Percentiles rank a stretch among this genome's conserved stretches.
Evolutionary conservation across 495 filamentous ascomycete species (phyloP).

Genomic region (Neurospora sp.): DNA sequence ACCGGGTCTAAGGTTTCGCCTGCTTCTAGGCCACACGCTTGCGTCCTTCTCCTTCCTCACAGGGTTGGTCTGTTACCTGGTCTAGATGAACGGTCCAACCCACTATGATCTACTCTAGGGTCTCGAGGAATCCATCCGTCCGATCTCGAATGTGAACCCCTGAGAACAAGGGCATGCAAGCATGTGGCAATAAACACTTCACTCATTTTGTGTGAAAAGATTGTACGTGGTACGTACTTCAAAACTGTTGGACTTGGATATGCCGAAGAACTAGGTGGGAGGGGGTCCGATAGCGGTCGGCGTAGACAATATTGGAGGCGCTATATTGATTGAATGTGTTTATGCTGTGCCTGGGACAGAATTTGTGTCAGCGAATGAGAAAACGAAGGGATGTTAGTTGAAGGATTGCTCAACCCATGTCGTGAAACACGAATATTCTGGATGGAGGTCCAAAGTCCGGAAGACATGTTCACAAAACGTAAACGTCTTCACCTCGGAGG

Average conservation of each 20-base stretch:
- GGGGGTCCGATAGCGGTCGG: too few relatives aligned
- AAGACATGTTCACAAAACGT: not conserved
- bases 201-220: too few relatives aligned
- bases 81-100: not conserved
- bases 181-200: not conserved
- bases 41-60: not conserved
- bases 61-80: not conserved
- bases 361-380: not conserved
- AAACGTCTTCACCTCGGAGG: not conserved
- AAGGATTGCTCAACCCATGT: not conserved
- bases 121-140: not conserved
- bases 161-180: not conserved
- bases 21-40: not conserved
- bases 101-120: not conserved
- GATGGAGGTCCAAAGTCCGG: not conserved
- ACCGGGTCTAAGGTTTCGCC: not conserved
- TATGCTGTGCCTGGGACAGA: not conserved
- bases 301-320: too few relatives aligned
- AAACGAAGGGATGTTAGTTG: not conserved
- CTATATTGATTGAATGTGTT: not conserved
- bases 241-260: too few relatives aligned
- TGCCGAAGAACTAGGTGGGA: too few relatives aligned
- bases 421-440: not conserved
- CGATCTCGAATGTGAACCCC: not conserved
- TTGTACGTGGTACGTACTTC: too few relatives aligned